Conservation (phyloP, 352 stramenopile genomes). For the Blastocystis sp. region DNA sequence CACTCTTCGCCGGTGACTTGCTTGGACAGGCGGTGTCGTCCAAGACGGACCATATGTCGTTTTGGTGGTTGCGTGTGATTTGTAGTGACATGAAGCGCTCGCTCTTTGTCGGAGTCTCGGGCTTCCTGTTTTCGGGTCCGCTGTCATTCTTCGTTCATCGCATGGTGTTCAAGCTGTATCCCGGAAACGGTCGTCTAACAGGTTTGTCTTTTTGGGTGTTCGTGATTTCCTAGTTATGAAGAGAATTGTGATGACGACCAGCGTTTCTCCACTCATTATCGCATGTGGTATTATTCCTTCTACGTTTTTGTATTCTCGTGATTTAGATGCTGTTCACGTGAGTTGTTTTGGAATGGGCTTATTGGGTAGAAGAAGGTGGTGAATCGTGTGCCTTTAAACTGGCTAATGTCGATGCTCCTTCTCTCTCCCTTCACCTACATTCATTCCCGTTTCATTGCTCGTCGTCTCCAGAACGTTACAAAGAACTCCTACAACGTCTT, state of each 20-base stretch:
- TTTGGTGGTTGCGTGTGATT: background rate
- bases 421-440: conserved; percentile 24
- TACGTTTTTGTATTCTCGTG: background rate
- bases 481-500: conserved; percentile 1
- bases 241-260: background rate
- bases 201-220: background rate
- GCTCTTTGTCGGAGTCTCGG: background rate
- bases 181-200: background rate
- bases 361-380: background rate
- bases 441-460: conserved; percentile 9
- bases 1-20: conserved; percentile 16
- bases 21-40: background rate
- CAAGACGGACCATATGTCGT: background rate
- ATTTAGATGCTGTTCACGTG: conserved; percentile 28
- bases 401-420: conserved; percentile 14
- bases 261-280: conserved; percentile 22
- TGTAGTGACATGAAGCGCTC: conserved; percentile 29
- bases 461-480: conserved; percentile 22
- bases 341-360: background rate
- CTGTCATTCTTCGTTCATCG: conserved; percentile 5
- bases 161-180: conserved; percentile 39
- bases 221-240: background rate
- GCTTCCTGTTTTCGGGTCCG: conserved; percentile 21
- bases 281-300: conserved; percentile 38
- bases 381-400: conserved; percentile 48